Conservation (phyloP, 2,329 filamentous ascomycete genomes). For the Alternaria triticimaculans region DNA sequence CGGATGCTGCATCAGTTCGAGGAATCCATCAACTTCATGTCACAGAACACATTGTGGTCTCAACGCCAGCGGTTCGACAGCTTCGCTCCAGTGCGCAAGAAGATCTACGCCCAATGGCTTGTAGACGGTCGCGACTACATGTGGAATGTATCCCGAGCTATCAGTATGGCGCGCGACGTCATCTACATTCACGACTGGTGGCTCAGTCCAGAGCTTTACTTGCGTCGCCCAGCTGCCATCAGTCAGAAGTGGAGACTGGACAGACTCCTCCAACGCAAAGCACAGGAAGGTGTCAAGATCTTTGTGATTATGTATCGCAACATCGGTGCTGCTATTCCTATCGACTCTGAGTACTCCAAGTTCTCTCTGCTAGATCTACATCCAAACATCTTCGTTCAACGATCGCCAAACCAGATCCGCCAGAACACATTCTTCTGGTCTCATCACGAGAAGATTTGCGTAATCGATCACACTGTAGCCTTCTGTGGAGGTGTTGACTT, state of each 20-base stretch:
- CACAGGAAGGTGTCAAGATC: constrained; percentile 92
- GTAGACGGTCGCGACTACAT: constrained; percentile 98
- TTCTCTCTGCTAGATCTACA: constrained; percentile 94
- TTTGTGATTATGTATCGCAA: constrained; percentile 98
- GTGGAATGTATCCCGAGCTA: constrained; percentile 98
- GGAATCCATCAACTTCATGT: constrained; percentile 88
- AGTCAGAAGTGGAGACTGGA: constrained; percentile 98
- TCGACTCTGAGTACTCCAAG: constrained; percentile 98
- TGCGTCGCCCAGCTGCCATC: constrained; percentile 90
- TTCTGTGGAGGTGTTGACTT: constrained; percentile 96
- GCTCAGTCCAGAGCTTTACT: constrained; percentile 94
- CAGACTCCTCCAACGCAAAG: constrained; percentile 89
- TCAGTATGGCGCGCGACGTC: constrained; percentile 96
- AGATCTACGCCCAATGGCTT: constrained; percentile 92
- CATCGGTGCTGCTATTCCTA: constrained; percentile 94
- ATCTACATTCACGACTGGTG: constrained; percentile 99
- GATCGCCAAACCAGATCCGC: constrained; percentile 96
- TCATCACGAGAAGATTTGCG: constrained; percentile 97
- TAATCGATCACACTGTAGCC: constrained; percentile 94
- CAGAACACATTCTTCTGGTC: constrained; percentile 99
- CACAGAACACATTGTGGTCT: constrained; percentile 81
- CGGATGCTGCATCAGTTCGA: constrained; percentile 90
- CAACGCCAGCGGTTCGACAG: constrained; percentile 86
- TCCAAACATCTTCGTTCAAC: constrained; percentile 93
- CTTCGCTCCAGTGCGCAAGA: constrained; percentile 86